Conservation (phyloP, 148 eudicot species). For the Nyssa sinensis region DNA sequence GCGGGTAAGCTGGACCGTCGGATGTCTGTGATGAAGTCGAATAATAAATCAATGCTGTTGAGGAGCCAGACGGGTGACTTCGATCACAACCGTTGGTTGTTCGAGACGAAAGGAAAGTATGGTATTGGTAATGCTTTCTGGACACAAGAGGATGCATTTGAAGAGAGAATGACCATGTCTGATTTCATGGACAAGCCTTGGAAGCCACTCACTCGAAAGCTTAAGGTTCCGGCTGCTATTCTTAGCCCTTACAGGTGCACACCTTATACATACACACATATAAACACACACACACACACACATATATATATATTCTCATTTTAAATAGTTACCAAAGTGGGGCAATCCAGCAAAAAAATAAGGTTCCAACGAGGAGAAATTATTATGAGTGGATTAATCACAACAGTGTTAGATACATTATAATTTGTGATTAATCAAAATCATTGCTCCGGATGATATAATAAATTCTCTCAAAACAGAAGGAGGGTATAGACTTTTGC, state of each 20-base stretch:
- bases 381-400: no score
- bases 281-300: neutral
- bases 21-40: conserved; percentile 51
- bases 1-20: conserved; percentile 54
- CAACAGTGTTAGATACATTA: no score
- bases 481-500: no score
- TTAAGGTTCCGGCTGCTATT: conserved; percentile 48
- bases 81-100: conserved; percentile 89
- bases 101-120: conserved; percentile 81
- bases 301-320: no score
- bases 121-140: conserved; percentile 91
- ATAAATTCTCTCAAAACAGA: no score
- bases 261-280: neutral
- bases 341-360: no score
- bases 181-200: conserved; percentile 91
- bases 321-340: no score
- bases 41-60: conserved; percentile 70
- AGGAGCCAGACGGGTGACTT: conserved; percentile 81
- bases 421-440: no score
- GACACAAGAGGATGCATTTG: conserved; percentile 62
- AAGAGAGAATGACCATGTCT: conserved; percentile 57
- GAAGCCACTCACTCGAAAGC: conserved; percentile 90
- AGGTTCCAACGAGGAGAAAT: no score
- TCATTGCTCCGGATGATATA: no score
- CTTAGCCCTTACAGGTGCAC: conserved; percentile 90